Evolutionary conservation across 768 basidiomycete species (phyloP).

Genomic region (Terana coerulea): DNA sequence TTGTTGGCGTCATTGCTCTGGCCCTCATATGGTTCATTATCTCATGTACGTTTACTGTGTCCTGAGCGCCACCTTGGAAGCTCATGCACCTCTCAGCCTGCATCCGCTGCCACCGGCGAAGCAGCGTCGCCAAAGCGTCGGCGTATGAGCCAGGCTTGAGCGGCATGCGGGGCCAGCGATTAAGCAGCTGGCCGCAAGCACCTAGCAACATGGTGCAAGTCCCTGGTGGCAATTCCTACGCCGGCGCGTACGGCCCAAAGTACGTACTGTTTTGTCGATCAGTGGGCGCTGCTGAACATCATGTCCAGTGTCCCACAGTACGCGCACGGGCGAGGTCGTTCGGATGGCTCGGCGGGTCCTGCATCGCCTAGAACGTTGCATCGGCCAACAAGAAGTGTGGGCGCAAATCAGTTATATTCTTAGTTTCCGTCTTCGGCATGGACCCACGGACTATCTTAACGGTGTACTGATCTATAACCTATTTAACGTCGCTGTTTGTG

Average conservation of each 20-base stretch:
- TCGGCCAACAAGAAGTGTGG: constrained; percentile 8
- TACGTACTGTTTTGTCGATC: neutral
- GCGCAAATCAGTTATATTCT: neutral
- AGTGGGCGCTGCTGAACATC: no score
- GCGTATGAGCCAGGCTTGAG: neutral
- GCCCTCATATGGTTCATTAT: constrained; percentile 50
- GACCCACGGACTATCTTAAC: neutral
- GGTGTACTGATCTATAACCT: neutral
- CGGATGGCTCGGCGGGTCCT: constrained; percentile 5
- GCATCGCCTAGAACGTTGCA: neutral
- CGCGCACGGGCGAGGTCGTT: neutral
- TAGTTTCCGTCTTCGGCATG: no score
- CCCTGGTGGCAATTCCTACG: neutral
- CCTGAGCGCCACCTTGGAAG: constrained; percentile 12
- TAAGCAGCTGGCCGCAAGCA: constrained; percentile 6
- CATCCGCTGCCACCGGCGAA: constrained; percentile 14
- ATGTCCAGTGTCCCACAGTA: constrained; percentile 8
- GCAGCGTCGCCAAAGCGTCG: neutral
- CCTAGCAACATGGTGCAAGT: constrained; percentile 3
- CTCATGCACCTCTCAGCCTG: constrained; percentile 29
- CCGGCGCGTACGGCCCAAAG: constrained; percentile 6
- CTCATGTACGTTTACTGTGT: constrained; percentile 32
- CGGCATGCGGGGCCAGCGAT: constrained; percentile 1
- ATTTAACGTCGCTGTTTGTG: neutral
- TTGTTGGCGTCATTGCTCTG: constrained; percentile 59